Evolutionary conservation across 2,329 filamentous ascomycete species (phyloP).

Genomic region (Scleromitrula shiraiana): DNA sequence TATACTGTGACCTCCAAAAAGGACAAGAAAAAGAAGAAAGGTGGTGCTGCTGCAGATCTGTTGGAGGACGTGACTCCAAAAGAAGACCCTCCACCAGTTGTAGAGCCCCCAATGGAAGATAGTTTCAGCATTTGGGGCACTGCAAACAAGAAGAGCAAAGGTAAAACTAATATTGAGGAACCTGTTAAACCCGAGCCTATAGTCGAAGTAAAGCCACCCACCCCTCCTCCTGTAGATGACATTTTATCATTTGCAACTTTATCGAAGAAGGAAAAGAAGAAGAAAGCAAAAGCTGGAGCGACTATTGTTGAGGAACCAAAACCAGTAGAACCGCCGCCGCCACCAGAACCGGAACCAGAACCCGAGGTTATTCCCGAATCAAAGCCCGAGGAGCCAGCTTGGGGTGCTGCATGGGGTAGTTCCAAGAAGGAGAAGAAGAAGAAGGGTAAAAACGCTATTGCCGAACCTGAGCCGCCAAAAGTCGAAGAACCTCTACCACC

Average conservation of each 20-base stretch:
- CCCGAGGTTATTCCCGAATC: neutral
- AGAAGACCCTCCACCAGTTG: conserved; percentile 16
- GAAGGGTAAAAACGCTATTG: conserved; percentile 43
- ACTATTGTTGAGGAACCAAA: conserved; percentile 18
- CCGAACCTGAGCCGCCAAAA: conserved; percentile 35
- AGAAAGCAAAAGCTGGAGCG: conserved; percentile 26
- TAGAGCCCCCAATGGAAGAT: conserved; percentile 31
- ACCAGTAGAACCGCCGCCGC: conserved; percentile 20
- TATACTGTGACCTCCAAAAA: conserved; percentile 34
- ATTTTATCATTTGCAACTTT: conserved; percentile 36
- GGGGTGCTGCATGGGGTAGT: conserved; percentile 18
- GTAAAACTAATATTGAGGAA: conserved; percentile 24
- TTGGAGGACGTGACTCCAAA: conserved; percentile 12
- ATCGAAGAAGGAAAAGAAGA: conserved; percentile 42
- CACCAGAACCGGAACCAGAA: conserved; percentile 31
- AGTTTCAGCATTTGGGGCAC: conserved; percentile 45
- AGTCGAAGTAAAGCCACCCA: conserved; percentile 26
- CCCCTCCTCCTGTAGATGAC: conserved; percentile 2
- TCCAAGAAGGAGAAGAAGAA: conserved; percentile 30
- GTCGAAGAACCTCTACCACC: conserved; percentile 37
- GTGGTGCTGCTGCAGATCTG: conserved; percentile 20
- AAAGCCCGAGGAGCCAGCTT: conserved; percentile 11
- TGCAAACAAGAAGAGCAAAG: conserved; percentile 39
- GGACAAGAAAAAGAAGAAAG: conserved; percentile 39
- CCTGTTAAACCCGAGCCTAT: conserved; percentile 35